Conservation (phyloP, 108 stramenopile species). For the Skeletonema marinoi region DNA sequence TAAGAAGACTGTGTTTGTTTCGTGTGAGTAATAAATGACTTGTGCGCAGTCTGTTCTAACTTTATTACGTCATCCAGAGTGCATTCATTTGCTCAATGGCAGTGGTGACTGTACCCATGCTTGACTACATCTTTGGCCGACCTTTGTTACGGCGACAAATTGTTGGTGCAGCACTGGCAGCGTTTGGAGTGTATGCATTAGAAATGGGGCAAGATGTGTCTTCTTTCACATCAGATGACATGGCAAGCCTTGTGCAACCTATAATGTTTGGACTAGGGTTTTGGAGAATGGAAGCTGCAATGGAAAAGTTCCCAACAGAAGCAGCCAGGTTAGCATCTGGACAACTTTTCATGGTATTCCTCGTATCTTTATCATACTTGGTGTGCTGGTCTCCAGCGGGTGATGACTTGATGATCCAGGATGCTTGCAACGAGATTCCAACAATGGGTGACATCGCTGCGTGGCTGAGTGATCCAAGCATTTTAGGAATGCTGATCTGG, state of each 20-base stretch:
- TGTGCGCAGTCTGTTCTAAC: background rate
- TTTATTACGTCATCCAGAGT: constrained; percentile 17
- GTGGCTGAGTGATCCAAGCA: constrained; percentile 62
- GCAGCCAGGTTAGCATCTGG: constrained; percentile 80
- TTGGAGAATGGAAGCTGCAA: constrained; percentile 74
- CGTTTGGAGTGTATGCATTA: constrained; percentile 83
- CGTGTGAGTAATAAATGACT: background rate
- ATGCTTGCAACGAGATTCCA: constrained; percentile 25
- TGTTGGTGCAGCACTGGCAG: constrained; percentile 68
- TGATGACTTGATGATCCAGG: constrained; percentile 16
- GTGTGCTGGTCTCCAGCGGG: constrained; percentile 34
- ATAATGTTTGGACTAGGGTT: constrained; percentile 89
- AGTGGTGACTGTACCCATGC: constrained; percentile 87
- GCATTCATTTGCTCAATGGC: constrained; percentile 93
- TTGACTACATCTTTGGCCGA: constrained; percentile 78
- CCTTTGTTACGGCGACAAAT: constrained; percentile 51
- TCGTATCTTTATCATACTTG: constrained; percentile 51
- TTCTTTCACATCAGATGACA: constrained; percentile 60
- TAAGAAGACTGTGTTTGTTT: background rate
- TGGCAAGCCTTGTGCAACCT: constrained; percentile 75
- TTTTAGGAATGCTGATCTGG: constrained; percentile 76
- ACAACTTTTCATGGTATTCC: constrained; percentile 79
- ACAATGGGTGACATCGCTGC: constrained; percentile 13
- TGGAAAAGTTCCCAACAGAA: constrained; percentile 66
- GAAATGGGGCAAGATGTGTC: constrained; percentile 60